A percentile compares a stretch with the other conserved stretches of the same genome.
These are phyloP conservation scores for Lactarius sanguifluus DNA, from an alignment of 768 basidiomycete genomes.

Conservation along the genomic window DNA sequence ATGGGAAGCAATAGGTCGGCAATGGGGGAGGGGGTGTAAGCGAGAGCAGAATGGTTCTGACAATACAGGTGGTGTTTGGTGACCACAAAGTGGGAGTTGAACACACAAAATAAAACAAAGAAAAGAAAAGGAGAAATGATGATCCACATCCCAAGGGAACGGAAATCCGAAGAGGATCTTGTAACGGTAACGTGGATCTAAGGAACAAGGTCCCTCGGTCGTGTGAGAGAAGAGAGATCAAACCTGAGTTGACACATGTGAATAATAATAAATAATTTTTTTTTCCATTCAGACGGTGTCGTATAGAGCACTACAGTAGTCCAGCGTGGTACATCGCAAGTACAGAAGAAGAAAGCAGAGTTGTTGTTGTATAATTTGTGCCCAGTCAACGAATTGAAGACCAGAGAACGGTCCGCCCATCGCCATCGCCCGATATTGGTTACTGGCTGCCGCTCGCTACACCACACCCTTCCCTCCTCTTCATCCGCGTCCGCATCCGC, in stretches of 20 bases:
- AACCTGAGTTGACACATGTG: constrained; percentile 13
- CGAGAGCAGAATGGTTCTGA: neutral
- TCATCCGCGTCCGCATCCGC: constrained; percentile 32
- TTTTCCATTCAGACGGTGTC: constrained; percentile 25
- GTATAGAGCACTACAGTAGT: neutral
- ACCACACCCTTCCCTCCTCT: constrained; percentile 37
- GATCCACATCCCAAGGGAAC: constrained; percentile 21
- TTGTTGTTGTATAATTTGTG: neutral
- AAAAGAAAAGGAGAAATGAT: constrained; percentile 9
- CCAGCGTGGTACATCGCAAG: too few relatives aligned
- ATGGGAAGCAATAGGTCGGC: neutral
- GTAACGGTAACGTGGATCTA: constrained; percentile 11
- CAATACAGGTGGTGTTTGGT: neutral
- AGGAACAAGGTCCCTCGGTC: constrained; percentile 15
- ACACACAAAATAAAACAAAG: constrained; percentile 1
- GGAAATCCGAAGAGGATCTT: constrained; percentile 18
- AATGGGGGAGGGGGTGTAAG: neutral
- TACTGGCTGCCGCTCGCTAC: constrained; percentile 32
- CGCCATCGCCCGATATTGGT: constrained; percentile 34
- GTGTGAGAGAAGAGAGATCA: neutral
- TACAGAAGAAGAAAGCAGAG: neutral
- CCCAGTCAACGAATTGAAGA: neutral
- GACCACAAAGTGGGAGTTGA: constrained; percentile 1
- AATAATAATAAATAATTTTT: neutral
- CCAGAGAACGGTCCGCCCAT: constrained; percentile 21